Evolutionary conservation across 176 grass and related monocot genomes (phyloP).

Genomic region (Puya raimondii): DNA sequence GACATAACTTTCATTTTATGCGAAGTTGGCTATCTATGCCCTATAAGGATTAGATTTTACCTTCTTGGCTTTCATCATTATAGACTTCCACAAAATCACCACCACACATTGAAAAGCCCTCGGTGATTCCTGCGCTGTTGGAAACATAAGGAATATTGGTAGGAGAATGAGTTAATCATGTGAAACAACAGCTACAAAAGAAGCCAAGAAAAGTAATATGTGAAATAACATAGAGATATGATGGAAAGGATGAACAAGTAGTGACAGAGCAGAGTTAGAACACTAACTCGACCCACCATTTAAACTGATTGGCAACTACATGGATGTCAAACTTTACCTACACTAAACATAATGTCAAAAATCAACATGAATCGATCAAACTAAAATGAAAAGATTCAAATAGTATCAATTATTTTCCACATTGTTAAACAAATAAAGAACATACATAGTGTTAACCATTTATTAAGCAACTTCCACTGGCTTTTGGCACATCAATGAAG

Average conservation of each 20-base stretch:
- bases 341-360: conserved; percentile 28
- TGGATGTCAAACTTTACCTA: conserved; percentile 19
- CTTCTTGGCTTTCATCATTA: conserved; percentile 79
- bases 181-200: not conserved
- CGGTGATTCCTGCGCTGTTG: conserved; percentile 77
- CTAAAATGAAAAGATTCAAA: not conserved
- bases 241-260: not conserved
- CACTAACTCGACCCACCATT: not conserved
- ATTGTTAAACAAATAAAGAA: not conserved
- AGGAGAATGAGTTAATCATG: conserved; percentile 13
- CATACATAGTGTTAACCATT: not conserved
- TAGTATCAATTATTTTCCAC: not conserved
- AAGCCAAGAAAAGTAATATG: not conserved
- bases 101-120: conserved; percentile 98
- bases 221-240: not conserved
- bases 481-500: no score
- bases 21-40: not conserved
- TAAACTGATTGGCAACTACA: not conserved
- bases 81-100: conserved; percentile 99
- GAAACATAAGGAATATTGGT: conserved; percentile 2
- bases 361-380: no score
- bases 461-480: not conserved
- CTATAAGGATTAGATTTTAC: conserved; percentile 33
- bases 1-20: no score
- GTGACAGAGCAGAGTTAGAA: not conserved